Conservation (phyloP, 495 filamentous ascomycete species). For the Aspergillus hancockii region DNA sequence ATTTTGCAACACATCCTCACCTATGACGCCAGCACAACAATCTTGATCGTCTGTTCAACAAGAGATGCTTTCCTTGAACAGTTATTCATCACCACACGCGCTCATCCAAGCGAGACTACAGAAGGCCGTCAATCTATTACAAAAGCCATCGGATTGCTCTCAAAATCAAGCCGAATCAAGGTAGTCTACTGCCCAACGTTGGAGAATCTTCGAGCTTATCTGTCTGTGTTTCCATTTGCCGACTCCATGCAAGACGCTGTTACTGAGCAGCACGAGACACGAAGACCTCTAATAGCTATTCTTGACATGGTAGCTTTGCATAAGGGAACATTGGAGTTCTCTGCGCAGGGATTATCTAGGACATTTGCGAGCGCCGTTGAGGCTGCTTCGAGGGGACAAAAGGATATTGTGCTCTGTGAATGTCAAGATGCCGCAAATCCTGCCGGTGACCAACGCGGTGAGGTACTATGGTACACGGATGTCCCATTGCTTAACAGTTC, state of each 20-base stretch:
- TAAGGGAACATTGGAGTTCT: slow-evolving; percentile 74
- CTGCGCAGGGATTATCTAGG: slow-evolving; percentile 75
- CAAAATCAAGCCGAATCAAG: slow-evolving; percentile 64
- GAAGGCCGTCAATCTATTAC: slow-evolving; percentile 49
- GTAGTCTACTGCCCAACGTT: slow-evolving; percentile 73
- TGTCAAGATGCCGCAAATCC: slow-evolving; percentile 34
- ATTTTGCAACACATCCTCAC: slow-evolving; percentile 66
- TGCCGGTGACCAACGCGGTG: slow-evolving; percentile 30
- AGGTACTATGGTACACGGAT: slow-evolving; percentile 51
- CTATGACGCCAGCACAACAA: slow-evolving; percentile 52
- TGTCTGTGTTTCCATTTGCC: slow-evolving; percentile 51
- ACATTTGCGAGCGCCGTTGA: slow-evolving; percentile 70
- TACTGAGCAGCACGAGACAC: slow-evolving; percentile 6
- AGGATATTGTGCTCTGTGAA: slow-evolving; percentile 46
- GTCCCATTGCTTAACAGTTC: slow-evolving; percentile 67
- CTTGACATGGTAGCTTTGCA: slow-evolving; percentile 70
- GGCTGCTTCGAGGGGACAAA: slow-evolving; percentile 43
- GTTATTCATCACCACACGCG: slow-evolving; percentile 34
- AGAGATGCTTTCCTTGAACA: slow-evolving; percentile 62
- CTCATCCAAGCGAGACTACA: slow-evolving; percentile 18
- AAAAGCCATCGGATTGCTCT: slow-evolving; percentile 68
- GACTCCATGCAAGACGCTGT: background rate
- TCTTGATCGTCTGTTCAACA: slow-evolving; percentile 70
- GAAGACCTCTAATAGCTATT: slow-evolving; percentile 53
- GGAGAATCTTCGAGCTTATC: slow-evolving; percentile 73